phyloP scores from a whole-genome alignment of 768 basidiomycete species.

The Mycena floridula region DNA sequence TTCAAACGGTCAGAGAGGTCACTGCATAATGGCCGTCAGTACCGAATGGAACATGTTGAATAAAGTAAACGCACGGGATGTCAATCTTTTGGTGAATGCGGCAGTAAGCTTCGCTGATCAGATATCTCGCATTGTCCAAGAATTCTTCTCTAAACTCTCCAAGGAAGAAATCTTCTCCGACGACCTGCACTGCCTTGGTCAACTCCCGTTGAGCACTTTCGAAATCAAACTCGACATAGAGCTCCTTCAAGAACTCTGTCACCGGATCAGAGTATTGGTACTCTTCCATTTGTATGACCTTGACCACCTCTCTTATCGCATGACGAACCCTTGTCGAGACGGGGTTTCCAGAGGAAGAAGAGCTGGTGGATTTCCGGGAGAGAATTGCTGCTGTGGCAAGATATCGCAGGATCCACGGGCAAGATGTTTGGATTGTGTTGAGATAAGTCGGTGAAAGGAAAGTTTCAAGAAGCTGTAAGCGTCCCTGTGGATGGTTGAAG shows the following conservation, averaged over 20 bases:
- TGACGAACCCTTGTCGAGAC: slow-evolving; percentile 74
- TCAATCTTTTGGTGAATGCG: slow-evolving; percentile 92
- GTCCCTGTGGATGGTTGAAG: slow-evolving; percentile 92
- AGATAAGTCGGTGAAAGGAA: slow-evolving; percentile 97
- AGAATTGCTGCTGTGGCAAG: slow-evolving; percentile 90
- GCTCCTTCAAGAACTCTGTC: slow-evolving; percentile 87
- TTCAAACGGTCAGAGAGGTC: slow-evolving; percentile 93
- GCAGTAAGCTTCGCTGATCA: slow-evolving; percentile 97
- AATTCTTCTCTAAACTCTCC: slow-evolving; percentile 89
- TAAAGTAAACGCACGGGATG: slow-evolving; percentile 29
- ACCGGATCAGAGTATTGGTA: slow-evolving; percentile 95
- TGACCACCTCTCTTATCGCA: slow-evolving; percentile 87
- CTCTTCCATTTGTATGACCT: slow-evolving; percentile 91
- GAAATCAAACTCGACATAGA: slow-evolving; percentile 95
- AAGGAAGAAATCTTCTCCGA: slow-evolving; percentile 92
- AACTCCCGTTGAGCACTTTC: slow-evolving; percentile 88
- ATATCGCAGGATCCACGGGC: slow-evolving; percentile 93
- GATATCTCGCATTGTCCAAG: slow-evolving; percentile 91
- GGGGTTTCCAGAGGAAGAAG: slow-evolving; percentile 31
- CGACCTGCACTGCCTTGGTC: slow-evolving; percentile 69
- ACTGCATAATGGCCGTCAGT: too few species aligned
- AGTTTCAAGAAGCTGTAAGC: slow-evolving; percentile 88
- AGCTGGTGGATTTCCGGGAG: slow-evolving; percentile 68
- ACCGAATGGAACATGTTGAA: background rate
- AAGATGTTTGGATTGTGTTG: slow-evolving; percentile 96